Evolutionary conservation across 352 stramenopile genomes (phyloP).

Genomic region (Peronospora destructor): DNA sequence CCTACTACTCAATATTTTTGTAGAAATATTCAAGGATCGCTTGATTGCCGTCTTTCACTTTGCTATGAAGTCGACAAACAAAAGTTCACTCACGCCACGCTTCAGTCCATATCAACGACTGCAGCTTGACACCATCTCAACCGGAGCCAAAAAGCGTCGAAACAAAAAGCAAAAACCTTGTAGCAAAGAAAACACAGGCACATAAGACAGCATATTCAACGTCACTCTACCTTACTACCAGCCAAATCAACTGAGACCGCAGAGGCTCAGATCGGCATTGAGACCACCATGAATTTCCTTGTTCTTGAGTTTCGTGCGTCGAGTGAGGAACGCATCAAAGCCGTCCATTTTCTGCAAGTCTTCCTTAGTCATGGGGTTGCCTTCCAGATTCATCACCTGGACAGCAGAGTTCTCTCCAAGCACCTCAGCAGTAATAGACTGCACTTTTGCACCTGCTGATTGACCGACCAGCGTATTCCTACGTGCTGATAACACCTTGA

Average conservation of each 20-base stretch:
- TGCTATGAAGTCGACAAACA: constrained; percentile 1
- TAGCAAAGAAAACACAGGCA: constrained; percentile 9
- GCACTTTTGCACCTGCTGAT: constrained; percentile 12
- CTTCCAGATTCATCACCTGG: constrained; percentile 78
- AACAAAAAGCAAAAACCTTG: not conserved
- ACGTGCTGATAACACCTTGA: constrained; percentile 67
- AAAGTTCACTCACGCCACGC: constrained; percentile 9
- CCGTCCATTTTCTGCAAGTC: constrained; percentile 74
- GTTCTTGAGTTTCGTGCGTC: constrained; percentile 79
- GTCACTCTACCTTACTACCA: constrained; percentile 7
- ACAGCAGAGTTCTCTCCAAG: constrained; percentile 46
- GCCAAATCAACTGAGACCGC: constrained; percentile 53
- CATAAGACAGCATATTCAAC: constrained; percentile 9
- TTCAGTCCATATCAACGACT: constrained; percentile 23
- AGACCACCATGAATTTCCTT: constrained; percentile 82
- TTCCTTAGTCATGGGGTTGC: constrained; percentile 73
- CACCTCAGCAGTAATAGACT: constrained; percentile 53
- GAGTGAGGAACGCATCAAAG: constrained; percentile 61
- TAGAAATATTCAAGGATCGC: no score
- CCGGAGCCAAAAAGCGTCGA: no score
- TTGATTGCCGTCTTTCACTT: not conserved
- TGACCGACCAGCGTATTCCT: constrained; percentile 39
- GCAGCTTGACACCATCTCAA: not conserved
- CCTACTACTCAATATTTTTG: no score
- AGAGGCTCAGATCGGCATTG: constrained; percentile 73